These are phyloP conservation scores for Capsicum rhomboideum DNA, from an alignment of 257 asterid genomes.

Conservation along the genomic window DNA sequence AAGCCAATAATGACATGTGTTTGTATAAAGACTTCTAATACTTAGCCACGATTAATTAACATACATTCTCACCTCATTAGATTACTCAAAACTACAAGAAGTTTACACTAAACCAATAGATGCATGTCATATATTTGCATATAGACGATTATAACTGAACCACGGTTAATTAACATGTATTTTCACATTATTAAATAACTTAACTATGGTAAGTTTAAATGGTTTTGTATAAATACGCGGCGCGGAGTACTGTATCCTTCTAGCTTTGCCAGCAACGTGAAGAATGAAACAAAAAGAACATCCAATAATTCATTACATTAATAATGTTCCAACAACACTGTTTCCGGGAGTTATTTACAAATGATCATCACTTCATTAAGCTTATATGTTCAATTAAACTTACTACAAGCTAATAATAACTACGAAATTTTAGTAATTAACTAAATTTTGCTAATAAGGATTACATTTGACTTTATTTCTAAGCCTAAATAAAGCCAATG, in stretches of 20 bases:
- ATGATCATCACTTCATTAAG: not conserved
- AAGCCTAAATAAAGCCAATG: not conserved
- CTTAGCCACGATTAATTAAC: too few species aligned
- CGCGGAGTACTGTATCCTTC: fast-evolving
- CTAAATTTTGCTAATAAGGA: not conserved
- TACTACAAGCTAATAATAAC: not conserved
- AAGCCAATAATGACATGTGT: too few species aligned
- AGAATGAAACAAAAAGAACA: not conserved
- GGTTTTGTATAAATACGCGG: not conserved
- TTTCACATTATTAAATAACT: not conserved
- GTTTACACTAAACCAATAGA: too few species aligned
- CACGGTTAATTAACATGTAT: too few species aligned
- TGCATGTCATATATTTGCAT: too few species aligned
- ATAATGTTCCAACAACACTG: not conserved
- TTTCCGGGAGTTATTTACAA: not conserved
- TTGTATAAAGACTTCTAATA: too few species aligned
- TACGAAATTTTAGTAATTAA: not conserved
- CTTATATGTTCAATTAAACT: not conserved
- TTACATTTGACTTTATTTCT: not conserved
- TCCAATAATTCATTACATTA: not conserved
- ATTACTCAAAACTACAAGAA: too few species aligned
- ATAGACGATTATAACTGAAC: too few species aligned
- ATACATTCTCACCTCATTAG: too few species aligned
- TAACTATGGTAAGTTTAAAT: not conserved
- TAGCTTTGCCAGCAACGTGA: not conserved